These are phyloP conservation scores for Phytopythium cucurbitacearum DNA, from an alignment of 352 stramenopile species.

Conservation along the genomic window DNA sequence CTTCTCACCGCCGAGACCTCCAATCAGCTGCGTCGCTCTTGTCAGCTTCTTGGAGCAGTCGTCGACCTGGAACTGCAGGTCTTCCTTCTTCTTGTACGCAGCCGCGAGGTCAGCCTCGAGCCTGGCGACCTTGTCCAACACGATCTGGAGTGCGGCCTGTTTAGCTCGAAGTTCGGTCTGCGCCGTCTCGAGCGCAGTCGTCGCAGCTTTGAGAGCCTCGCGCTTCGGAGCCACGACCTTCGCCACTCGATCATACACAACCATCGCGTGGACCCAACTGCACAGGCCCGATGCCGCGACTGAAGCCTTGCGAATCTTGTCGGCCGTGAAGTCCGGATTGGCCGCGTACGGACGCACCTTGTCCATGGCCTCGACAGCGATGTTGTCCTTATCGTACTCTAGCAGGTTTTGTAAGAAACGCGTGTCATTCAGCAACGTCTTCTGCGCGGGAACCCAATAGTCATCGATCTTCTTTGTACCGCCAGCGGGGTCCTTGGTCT, in stretches of 20 bases:
- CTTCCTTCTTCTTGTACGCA: constrained; percentile 91
- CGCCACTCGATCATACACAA: constrained; percentile 93
- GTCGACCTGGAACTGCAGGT: constrained; percentile 88
- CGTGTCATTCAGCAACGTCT: constrained; percentile 90
- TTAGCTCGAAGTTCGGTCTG: constrained; percentile 87
- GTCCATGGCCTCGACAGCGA: constrained; percentile 85
- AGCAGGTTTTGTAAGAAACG: constrained; percentile 92
- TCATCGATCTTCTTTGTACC: constrained; percentile 92
- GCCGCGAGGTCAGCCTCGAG: constrained; percentile 87
- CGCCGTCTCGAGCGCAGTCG: constrained; percentile 78
- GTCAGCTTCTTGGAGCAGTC: constrained; percentile 92
- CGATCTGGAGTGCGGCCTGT: constrained; percentile 87
- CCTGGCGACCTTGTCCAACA: constrained; percentile 90
- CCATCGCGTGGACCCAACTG: constrained; percentile 96
- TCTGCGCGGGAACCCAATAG: constrained; percentile 93
- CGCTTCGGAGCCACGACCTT: constrained; percentile 93
- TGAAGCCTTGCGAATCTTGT: constrained; percentile 93
- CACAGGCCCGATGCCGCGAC: constrained; percentile 93
- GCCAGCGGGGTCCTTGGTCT: constrained; percentile 90
- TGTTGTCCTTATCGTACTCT: constrained; percentile 96
- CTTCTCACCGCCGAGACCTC: constrained; percentile 92
- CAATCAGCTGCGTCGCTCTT: constrained; percentile 92
- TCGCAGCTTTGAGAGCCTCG: constrained; percentile 89
- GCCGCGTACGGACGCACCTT: constrained; percentile 83
- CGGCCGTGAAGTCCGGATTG: constrained; percentile 90